Base-by-base conservation (phyloP, 2,329 filamentous ascomycete species). In the Penicillium corylophilum region DNA sequence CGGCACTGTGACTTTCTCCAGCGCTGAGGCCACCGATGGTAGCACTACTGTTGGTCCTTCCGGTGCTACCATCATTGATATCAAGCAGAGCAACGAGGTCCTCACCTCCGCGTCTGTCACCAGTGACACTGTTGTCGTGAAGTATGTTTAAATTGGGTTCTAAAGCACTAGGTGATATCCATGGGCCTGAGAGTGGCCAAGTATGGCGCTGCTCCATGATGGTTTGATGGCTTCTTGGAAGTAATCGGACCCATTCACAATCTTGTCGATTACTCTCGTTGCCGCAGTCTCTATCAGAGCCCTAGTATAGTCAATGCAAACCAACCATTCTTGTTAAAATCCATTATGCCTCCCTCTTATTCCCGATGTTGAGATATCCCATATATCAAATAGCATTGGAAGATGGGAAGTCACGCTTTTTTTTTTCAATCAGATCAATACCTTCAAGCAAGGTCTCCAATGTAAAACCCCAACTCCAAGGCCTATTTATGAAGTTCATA, bases 1-100 rank as follows among this genome's bases (percentile, higher is more conserved):
- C 55, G 74, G 74, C 6, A 75, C 71, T 18, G 75, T 80, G 16
- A 71, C 69, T 15, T 81, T 81, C 62, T 74, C 71, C 2, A 61
- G 62, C 43, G 69, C 71, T 40, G 62, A 62, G 39, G 76, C 73
- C n/a, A 68, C 62, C 5, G 60, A 59, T 28, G 59, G 48, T 18
- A 54, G 54, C 23, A 64, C 51, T 44, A 70, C 57, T 15, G 69
- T 69, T 16, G 66, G 71, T 2, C 66, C 70, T 4, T 64, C 63
- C 4, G 71, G 68, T 22, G 73, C 71, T 18, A 72, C 68, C 3
- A 65, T 79, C 51, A 68, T 79, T 38, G 76, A 79, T 46, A 77
- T 79, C 46, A 52, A 74, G 64, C 75, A 78, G 65, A 66, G 55
- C 50, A 56, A 56, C 51, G 31, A 61, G 40, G 63, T 76, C 22